These are phyloP conservation scores for Pisolithus tinctorius DNA, from an alignment of 768 basidiomycete genomes.

Conservation along the genomic window DNA sequence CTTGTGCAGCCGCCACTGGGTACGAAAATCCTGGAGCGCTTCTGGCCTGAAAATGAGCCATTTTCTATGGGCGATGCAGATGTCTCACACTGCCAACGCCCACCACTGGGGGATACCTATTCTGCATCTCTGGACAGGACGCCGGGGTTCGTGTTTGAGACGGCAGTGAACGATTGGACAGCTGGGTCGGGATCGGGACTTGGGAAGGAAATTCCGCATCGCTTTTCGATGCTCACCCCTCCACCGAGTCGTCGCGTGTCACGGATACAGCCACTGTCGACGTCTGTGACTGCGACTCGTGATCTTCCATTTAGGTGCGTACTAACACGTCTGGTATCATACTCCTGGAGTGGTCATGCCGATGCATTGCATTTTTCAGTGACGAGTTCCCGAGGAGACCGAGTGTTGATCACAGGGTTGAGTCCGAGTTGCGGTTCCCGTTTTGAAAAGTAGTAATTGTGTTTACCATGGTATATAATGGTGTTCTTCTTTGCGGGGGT, in stretches of 20 bases:
- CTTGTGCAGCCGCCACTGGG: not conserved
- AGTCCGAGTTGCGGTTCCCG: not conserved
- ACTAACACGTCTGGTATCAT: not conserved
- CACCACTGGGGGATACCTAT: no score
- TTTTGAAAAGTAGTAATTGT: not conserved
- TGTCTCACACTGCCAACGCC: not conserved
- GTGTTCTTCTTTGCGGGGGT: no score
- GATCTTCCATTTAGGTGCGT: not conserved
- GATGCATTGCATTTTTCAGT: not conserved
- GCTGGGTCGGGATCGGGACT: no score
- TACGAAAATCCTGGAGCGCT: conserved; percentile 2
- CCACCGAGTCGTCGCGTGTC: conserved; percentile 1
- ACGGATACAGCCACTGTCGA: not conserved
- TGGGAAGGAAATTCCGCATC: not conserved
- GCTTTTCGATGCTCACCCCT: not conserved
- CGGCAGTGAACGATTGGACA: no score
- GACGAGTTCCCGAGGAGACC: not conserved
- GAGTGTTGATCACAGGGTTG: not conserved
- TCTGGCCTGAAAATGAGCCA: conserved; percentile 2
- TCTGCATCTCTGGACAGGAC: no score
- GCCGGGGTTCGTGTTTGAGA: no score
- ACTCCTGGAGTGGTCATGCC: not conserved
- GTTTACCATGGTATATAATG: not conserved
- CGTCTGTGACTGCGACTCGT: not conserved
- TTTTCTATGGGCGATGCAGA: not conserved